A percentile compares a stretch with the other conserved stretches of the same genome.
These are phyloP conservation scores for Epichloe coenophiala DNA, from an alignment of 2,329 filamentous ascomycete species.

Conservation along the genomic window DNA sequence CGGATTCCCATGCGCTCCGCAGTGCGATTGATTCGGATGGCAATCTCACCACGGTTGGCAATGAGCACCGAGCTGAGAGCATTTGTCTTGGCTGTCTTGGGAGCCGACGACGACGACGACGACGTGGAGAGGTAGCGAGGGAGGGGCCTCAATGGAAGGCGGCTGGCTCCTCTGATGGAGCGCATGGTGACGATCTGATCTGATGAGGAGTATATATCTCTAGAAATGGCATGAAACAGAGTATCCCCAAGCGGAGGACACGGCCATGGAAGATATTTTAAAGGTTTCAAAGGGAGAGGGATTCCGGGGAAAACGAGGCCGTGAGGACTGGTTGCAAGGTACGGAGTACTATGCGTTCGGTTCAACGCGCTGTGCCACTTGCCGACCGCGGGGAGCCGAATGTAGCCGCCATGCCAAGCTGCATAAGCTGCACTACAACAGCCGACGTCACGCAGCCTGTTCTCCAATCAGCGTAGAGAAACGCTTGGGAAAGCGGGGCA, in stretches of 20 bases:
- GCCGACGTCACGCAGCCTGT: too few relatives aligned
- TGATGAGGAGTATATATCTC: not conserved
- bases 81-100: conserved; percentile 25
- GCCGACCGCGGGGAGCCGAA: conserved; percentile 20
- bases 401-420: conserved; percentile 13
- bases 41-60: conserved; percentile 94
- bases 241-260: not conserved
- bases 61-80: conserved; percentile 74
- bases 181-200: conserved; percentile 29
- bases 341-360: too few relatives aligned
- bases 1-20: conserved; percentile 79
- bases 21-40: conserved; percentile 80
- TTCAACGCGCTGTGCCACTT: not conserved
- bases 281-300: not conserved
- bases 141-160: conserved; percentile 32
- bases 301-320: not conserved
- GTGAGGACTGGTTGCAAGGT: too few relatives aligned
- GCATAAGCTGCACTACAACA: too few relatives aligned
- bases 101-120: conserved; percentile 12
- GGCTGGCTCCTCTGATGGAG: conserved; percentile 38
- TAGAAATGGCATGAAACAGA: conserved; percentile 5
- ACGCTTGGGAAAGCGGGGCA: too few relatives aligned
- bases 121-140: conserved; percentile 22
- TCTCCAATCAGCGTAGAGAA: too few relatives aligned
- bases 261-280: not conserved